Base-by-base conservation (phyloP, 768 basidiomycete species). In the Leccinum barrowsii region DNA sequence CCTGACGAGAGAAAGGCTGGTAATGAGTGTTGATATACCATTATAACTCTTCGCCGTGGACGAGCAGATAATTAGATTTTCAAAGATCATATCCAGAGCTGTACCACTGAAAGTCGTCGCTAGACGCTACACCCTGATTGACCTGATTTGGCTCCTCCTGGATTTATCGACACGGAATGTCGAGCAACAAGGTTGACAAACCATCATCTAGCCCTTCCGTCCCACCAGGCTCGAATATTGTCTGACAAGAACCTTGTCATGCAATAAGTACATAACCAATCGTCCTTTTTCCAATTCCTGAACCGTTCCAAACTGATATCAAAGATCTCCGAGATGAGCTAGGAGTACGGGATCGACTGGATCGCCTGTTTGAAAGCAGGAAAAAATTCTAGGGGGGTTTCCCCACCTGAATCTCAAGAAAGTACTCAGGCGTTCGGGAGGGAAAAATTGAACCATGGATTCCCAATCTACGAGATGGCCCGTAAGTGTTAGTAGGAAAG, bases 251-350 rank as follows among this genome's bases (percentile, higher is more conserved):
- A 46, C 51, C 58, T 57, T 4, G 40, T 52, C 52, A 76, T 65
- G 55, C 74, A 75, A 1, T 52, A 21, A 56, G 62, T 58, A 58
- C 75, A 76, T n/a, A 75, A 17, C 65, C 71, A 71, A 28, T 73
- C 70, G 17, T 63, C 62, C 44, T 66, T 68, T 13, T 63, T 50
- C 75, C 73, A 75, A 54, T 64, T 12, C 35, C n/a, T 52, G 61
- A 70, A 70, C 17, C 5, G 19, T n/a, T 49, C 46, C 11, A 60
- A 68, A 24, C 61, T 55, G 35, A 67, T 49, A 48, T 63, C 60
- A 52, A 64, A 63, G 2, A 70, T 17, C 34, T 67, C 66, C 5
- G 46, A 46, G 1, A 70, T 50, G 17, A 62, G 51, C 35, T 55
- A 51, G 24, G 55, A 24, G 19, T 61, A 65, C 5, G 66, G 47